These are phyloP conservation scores for Pisolithus marmoratus DNA, from an alignment of 768 basidiomycete genomes.

Conservation along the genomic window DNA sequence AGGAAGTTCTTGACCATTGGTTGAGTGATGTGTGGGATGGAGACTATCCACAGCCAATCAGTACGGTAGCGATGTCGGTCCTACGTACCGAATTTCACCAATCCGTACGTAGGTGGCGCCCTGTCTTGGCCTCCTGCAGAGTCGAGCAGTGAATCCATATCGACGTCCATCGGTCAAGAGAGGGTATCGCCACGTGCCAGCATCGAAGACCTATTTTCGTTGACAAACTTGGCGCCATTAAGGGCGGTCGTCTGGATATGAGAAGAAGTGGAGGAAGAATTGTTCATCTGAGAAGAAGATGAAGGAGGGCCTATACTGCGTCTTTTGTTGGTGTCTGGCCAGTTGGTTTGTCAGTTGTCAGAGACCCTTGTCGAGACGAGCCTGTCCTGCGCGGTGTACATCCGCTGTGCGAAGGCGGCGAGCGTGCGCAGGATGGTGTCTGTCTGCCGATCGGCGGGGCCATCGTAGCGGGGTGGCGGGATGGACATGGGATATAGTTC, in stretches of 20 bases:
- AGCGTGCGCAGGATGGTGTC: slow-evolving; percentile 52
- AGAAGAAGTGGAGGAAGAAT: slow-evolving; percentile 4
- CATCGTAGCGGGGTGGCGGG: slow-evolving; percentile 51
- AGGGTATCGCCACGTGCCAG: slow-evolving; percentile 20
- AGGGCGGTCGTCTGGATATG: slow-evolving; percentile 21
- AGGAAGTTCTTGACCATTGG: no score
- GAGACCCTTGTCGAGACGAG: slow-evolving; percentile 35
- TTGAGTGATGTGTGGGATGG: no score
- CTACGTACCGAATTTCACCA: no score
- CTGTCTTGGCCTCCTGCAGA: slow-evolving; percentile 17
- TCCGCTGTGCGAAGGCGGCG: slow-evolving; percentile 46
- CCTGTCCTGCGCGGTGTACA: no score
- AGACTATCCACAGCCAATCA: no score
- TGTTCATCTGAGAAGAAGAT: slow-evolving; percentile 25
- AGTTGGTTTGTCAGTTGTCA: slow-evolving; percentile 27
- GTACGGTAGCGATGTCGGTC: no score
- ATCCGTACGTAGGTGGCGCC: slow-evolving; percentile 1
- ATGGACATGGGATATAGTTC: slow-evolving; percentile 46
- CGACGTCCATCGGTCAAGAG: slow-evolving; percentile 18
- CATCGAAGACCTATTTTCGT: slow-evolving; percentile 10
- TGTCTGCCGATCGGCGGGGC: slow-evolving; percentile 53
- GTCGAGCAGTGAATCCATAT: slow-evolving; percentile 26
- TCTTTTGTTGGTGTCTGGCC: slow-evolving; percentile 42
- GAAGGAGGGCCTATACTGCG: slow-evolving; percentile 37
- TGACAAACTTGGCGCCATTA: slow-evolving; percentile 12